Evolutionary conservation across 257 asterid genomes (phyloP), one percentile per base, ranked within the genome.

Genomic region (Cruciata laevipes): DNA sequence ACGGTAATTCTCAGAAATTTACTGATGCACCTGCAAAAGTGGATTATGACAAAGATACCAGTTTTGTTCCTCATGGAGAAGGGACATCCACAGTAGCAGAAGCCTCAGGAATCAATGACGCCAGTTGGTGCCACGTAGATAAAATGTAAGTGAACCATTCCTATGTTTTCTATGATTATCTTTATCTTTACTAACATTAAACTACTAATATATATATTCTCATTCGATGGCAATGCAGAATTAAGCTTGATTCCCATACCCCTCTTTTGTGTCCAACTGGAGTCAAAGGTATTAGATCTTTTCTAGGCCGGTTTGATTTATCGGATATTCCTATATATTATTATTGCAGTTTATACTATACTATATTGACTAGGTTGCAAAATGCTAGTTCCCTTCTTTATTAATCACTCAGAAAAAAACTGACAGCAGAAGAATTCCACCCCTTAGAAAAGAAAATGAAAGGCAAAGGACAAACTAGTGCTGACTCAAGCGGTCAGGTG

Each of bases 181-280:
- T 1, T 27, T 27, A 27, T 31, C 31, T 7, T 32, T 58, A 30
- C 25, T 11, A 30, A 33, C 61, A 20, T 5, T 20, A 32, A 20
- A 63, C 58, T 44, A 21, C n/a, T n/a, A n/a, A n/a, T n/a, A n/a
- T n/a, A 74, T 17, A 16, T 32, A 52, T 35, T 30, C 14, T 42
- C 49, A 21, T 23, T 77, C 13, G 27, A 5, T n/a, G n/a, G n/a
- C n/a, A n/a, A n/a, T 70, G 51, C 79, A 77, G 85, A 72, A 74
- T 59, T 67, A 71, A 67, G 40, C 65, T 61, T 75, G 69, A 68
- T 62, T 63, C 76, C 66, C 25, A 37, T 53, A 66, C 68, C 71
- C 67, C 70, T 71, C 73, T 73, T 78, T 69, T 73, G 61, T 61
- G 31, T 38, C 76, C 68, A 69, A 61, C 71, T 40, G 80, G 66